Base-by-base conservation (phyloP, 257 asterid species). In the Nicotiana tomentosiformis region DNA sequence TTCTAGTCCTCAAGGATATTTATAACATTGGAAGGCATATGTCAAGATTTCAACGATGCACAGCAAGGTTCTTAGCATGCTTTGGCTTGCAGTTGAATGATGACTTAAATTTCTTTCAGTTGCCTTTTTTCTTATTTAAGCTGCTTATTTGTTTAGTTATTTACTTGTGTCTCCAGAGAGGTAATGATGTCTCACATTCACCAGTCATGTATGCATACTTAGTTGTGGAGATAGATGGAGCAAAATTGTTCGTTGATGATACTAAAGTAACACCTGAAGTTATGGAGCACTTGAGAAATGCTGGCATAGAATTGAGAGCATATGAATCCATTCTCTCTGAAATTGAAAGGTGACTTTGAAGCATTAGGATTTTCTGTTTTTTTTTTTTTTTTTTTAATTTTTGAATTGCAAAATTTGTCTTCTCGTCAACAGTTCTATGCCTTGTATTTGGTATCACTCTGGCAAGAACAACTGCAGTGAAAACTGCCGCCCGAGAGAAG, bases 171-270 rank as follows among this genome's bases (percentile, higher is more conserved):
- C 85, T 78, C 81, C 90, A 96, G 99, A 93, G 99, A 87, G 99
- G 99, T 60, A 87, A 88, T 55, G 99, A 96, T 80, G 82, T 96
- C 81, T 97, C 92, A 37, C 96, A 92, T 89, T 92, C 99, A 32
- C 99, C 98, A 10, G 99, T 96, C 88, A 91, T 90, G 95, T 96
- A 96, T 81, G 98, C 98, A 4, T 93, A 96, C 86, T 87, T 94
- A 78, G 68, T 96, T 43, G 97, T 96, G 92, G 99, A 94, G 92
- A 87, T 85, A 81, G 97, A 92, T 84, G 93, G 93, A 70, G 97
- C 98, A 83, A 92, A 92, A 81, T 88, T 96, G 83, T 93, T 93
- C 86, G 84, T 93, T 49, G 91, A 94, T 84, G 90, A 93, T 18
- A 85, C 93, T 72, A 96, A 96, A 90, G 85, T 96, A 79, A 90